phyloP scores from a whole-genome alignment of 2,329 filamentous ascomycete genomes.

The Fusarium incarnatum region DNA sequence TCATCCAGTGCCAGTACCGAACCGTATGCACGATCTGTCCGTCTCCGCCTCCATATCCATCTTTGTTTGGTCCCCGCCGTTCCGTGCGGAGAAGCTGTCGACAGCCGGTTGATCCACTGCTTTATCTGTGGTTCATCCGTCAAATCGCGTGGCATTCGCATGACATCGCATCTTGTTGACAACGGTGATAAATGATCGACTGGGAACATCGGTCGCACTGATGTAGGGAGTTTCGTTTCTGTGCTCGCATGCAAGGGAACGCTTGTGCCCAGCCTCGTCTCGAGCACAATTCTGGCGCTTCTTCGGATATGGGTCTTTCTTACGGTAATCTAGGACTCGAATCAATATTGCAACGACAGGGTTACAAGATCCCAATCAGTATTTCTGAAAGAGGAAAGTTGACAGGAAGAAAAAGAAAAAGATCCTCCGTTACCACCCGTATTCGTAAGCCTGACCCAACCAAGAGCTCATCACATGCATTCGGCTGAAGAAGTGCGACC shows the following conservation, averaged over 20 bases:
- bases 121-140: slow-evolving; percentile 21
- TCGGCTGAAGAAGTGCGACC: slow-evolving; percentile 11
- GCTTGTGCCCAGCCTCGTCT: slow-evolving; percentile 7
- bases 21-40: slow-evolving; percentile 46
- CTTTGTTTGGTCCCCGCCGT: slow-evolving; percentile 36
- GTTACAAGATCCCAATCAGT: slow-evolving; percentile 18
- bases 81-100: slow-evolving; percentile 44
- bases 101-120: slow-evolving; percentile 43
- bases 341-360: slow-evolving; percentile 16
- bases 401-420: slow-evolving; percentile 20
- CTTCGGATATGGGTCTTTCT: not conserved
- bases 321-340: slow-evolving; percentile 10
- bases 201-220: slow-evolving; percentile 8
- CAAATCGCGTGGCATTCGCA: slow-evolving; percentile 23
- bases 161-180: slow-evolving; percentile 20
- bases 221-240: slow-evolving; percentile 23
- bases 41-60: slow-evolving; percentile 33
- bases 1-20: slow-evolving; percentile 24
- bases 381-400: slow-evolving; percentile 29
- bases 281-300: slow-evolving; percentile 1
- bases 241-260: slow-evolving; percentile 39
- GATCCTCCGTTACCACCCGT: slow-evolving; percentile 24
- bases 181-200: slow-evolving; percentile 23
- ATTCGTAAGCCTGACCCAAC: slow-evolving; percentile 30
- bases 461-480: slow-evolving; percentile 31